A percentile compares a stretch with the other conserved stretches of the same genome.
Conservation (phyloP, 140 eudicot genomes). For the Erigeron philadelphicus region DNA sequence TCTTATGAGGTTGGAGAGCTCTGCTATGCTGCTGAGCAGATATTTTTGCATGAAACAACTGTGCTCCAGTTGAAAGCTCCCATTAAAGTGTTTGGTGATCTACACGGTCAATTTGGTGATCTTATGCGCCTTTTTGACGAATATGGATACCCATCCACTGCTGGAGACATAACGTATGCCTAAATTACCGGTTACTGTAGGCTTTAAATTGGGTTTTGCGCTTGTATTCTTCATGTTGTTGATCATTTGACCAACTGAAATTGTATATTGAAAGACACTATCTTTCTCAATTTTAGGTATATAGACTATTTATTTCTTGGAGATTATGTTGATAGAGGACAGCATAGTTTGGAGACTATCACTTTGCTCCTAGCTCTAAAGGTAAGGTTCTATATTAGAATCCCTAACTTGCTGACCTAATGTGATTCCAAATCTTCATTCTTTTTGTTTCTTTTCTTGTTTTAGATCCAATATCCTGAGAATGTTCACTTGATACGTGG, state of each 20-base stretch:
- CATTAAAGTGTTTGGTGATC: constrained; percentile 92
- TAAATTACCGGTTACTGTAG: constrained; percentile 9
- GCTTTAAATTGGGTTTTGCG: background rate
- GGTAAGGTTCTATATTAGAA: constrained; percentile 39
- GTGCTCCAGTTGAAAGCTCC: constrained; percentile 97
- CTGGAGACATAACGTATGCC: constrained; percentile 92
- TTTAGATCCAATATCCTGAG: constrained; percentile 86
- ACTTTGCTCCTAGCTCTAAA: constrained; percentile 87
- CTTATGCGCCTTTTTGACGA: constrained; percentile 93
- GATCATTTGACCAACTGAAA: background rate
- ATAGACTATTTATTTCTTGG: constrained; percentile 94
- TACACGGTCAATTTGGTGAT: constrained; percentile 98
- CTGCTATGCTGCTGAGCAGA: constrained; percentile 91
- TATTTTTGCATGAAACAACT: constrained; percentile 84
- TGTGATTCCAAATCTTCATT: constrained; percentile 11
- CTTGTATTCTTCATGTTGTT: background rate
- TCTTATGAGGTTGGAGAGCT: constrained; percentile 94
- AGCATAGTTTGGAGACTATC: constrained; percentile 98
- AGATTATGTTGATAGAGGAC: constrained; percentile 98
- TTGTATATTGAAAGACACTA: background rate
- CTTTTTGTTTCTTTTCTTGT: background rate
- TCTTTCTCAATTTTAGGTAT: constrained; percentile 50
- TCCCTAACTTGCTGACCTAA: background rate
- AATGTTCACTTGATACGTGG: constrained; percentile 94
- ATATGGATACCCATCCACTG: constrained; percentile 96